Conservation (phyloP, 2,329 filamentous ascomycete genomes). For the Diaporthe amygdali region DNA sequence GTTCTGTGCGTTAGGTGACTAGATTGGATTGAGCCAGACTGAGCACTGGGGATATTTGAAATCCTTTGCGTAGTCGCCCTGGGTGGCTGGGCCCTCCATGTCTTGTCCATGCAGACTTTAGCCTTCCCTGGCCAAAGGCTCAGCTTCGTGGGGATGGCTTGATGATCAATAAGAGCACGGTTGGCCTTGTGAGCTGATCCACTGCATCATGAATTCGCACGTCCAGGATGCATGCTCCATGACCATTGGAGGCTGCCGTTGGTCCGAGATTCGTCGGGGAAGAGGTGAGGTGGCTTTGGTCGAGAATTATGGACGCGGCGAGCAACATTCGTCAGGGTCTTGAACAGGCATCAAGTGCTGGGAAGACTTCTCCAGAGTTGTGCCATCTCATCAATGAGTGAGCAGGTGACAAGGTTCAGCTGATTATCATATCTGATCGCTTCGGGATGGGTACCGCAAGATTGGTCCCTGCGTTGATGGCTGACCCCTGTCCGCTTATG, state of each 20-base stretch:
- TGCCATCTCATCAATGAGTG: background rate
- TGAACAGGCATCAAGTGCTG: background rate
- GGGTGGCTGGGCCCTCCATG: background rate
- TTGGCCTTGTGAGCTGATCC: background rate
- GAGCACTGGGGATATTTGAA: too few relatives aligned
- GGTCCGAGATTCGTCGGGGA: background rate
- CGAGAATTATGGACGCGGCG: background rate
- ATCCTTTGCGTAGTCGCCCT: background rate
- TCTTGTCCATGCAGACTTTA: background rate
- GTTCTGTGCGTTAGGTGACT: background rate
- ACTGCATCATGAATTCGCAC: background rate
- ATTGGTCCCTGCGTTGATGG: background rate
- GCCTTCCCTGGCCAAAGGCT: background rate
- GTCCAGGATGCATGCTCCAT: background rate
- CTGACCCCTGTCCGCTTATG: conserved; percentile 1
- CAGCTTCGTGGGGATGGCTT: background rate
- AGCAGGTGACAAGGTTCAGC: background rate
- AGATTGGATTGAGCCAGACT: too few relatives aligned
- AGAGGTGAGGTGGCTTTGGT: background rate
- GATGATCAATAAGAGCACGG: background rate
- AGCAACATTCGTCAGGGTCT: background rate
- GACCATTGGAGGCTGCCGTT: background rate
- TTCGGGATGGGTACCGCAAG: too few relatives aligned
- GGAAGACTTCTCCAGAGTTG: too few relatives aligned
- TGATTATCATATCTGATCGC: background rate